Conservation (phyloP, 352 stramenopile species). For the Phytophthora fragariae region DNA sequence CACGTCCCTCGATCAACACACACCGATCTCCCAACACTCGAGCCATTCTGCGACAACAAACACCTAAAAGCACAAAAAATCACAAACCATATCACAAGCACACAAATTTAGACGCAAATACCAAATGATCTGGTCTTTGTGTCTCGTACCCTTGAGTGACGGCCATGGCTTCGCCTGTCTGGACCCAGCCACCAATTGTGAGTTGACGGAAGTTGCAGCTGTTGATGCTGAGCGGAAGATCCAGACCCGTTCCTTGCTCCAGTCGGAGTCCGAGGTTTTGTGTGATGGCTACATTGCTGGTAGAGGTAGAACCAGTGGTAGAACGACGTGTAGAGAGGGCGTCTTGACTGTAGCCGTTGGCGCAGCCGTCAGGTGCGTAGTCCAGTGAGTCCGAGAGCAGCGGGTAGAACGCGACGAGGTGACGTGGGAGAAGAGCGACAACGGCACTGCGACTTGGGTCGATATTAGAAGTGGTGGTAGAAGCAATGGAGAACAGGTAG, state of each 20-base stretch:
- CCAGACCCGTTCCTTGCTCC: slow-evolving; percentile 40
- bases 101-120: neutral
- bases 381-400: slow-evolving; percentile 43
- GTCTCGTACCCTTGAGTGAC: slow-evolving; percentile 27
- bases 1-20: slow-evolving; percentile 49
- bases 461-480: neutral
- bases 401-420: slow-evolving; percentile 61
- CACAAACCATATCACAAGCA: neutral
- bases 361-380: slow-evolving; percentile 44
- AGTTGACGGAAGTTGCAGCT: slow-evolving; percentile 29
- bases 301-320: neutral
- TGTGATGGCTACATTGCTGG: neutral
- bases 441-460: slow-evolving; percentile 31
- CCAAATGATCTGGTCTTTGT: neutral
- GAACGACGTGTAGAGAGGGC: slow-evolving; percentile 12
- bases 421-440: slow-evolving; percentile 38
- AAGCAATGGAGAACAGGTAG: slow-evolving; percentile 4
- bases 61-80: slow-evolving; percentile 34
- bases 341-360: slow-evolving; percentile 54
- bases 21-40: slow-evolving; percentile 40
- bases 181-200: slow-evolving; percentile 57
- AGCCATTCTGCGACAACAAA: slow-evolving; percentile 58
- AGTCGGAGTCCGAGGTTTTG: slow-evolving; percentile 31
- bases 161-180: slow-evolving; percentile 26
- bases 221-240: slow-evolving; percentile 46